These are phyloP conservation scores for Thraustotheca clavata DNA, from an alignment of 352 stramenopile species.

Conservation along the genomic window DNA sequence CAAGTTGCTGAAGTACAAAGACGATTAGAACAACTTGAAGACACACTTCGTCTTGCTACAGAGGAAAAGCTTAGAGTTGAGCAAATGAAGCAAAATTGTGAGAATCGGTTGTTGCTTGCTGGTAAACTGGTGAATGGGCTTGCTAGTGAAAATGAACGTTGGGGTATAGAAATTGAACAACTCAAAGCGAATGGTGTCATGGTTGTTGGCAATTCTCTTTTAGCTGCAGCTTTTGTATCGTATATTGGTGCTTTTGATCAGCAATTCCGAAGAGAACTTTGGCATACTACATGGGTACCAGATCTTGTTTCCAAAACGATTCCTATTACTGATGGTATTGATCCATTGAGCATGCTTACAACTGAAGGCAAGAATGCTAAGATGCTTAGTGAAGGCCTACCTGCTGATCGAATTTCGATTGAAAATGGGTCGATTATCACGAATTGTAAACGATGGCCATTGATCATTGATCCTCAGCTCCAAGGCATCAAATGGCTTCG, in stretches of 20 bases:
- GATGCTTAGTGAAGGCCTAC: slow-evolving; percentile 96
- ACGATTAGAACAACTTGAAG: slow-evolving; percentile 86
- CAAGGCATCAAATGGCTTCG: slow-evolving; percentile 98
- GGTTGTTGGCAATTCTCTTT: slow-evolving; percentile 94
- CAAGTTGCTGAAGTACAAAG: slow-evolving; percentile 92
- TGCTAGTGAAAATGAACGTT: slow-evolving; percentile 94
- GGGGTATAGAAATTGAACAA: slow-evolving; percentile 94
- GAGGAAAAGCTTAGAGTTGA: slow-evolving; percentile 96
- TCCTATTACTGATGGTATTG: slow-evolving; percentile 91
- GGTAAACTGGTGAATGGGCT: slow-evolving; percentile 94
- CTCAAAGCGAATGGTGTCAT: slow-evolving; percentile 92
- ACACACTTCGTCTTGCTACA: slow-evolving; percentile 90
- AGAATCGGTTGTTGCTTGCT: slow-evolving; percentile 88
- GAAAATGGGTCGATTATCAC: slow-evolving; percentile 97
- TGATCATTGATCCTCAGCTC: slow-evolving; percentile 96
- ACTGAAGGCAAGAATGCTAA: slow-evolving; percentile 95
- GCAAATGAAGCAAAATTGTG: slow-evolving; percentile 90
- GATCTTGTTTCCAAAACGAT: slow-evolving; percentile 89
- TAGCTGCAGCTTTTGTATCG: slow-evolving; percentile 95
- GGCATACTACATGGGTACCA: slow-evolving; percentile 73
- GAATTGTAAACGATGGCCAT: slow-evolving; percentile 95
- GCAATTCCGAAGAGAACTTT: slow-evolving; percentile 76
- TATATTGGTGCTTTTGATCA: slow-evolving; percentile 98
- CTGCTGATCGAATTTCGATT: slow-evolving; percentile 95
- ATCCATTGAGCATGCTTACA: slow-evolving; percentile 93